These are phyloP conservation scores for Umbelopsis isabellina DNA, from an alignment of 192 early-diverging fungal genomes.

Conservation along the genomic window DNA sequence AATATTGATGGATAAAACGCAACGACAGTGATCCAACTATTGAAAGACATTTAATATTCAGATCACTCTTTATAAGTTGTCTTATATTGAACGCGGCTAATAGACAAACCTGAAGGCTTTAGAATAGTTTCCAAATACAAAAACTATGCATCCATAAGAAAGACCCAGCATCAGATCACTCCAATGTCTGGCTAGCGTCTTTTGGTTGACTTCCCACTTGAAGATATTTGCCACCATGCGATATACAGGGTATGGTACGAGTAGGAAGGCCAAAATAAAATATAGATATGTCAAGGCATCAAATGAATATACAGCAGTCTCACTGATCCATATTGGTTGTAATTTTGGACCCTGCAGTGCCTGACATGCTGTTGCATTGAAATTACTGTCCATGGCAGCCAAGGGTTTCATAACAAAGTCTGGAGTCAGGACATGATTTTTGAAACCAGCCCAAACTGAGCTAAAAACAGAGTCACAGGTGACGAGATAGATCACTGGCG, in stretches of 20 bases:
- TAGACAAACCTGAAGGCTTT: conserved; percentile 33
- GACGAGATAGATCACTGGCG: too few species aligned
- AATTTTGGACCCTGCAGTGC: conserved; percentile 1
- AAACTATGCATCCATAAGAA: conserved; percentile 67
- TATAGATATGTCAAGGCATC: conserved; percentile 53
- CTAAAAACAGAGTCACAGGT: too few species aligned
- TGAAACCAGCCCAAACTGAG: too few species aligned
- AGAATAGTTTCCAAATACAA: conserved; percentile 76
- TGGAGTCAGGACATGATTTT: too few species aligned
- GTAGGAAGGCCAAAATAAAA: conserved; percentile 56
- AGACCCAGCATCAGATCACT: conserved; percentile 62
- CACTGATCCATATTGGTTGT: conserved; percentile 6
- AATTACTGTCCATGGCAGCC: neutral
- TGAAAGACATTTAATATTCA: too few species aligned
- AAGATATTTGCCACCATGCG: conserved; percentile 60
- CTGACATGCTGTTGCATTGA: neutral
- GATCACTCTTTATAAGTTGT: neutral
- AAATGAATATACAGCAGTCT: conserved; percentile 47
- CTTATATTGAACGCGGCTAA: neutral
- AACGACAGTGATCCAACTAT: conserved; percentile 40
- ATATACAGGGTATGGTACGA: conserved; percentile 59
- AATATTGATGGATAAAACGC: conserved; percentile 52
- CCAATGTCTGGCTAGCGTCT: conserved; percentile 66
- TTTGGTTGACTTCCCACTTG: conserved; percentile 68
- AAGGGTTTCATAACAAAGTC: neutral